Evolutionary conservation across 371 early-diverging fungal species (phyloP), one percentile per base, ranked within the genome.

Genomic region (Rhizopus stolonifer): DNA sequence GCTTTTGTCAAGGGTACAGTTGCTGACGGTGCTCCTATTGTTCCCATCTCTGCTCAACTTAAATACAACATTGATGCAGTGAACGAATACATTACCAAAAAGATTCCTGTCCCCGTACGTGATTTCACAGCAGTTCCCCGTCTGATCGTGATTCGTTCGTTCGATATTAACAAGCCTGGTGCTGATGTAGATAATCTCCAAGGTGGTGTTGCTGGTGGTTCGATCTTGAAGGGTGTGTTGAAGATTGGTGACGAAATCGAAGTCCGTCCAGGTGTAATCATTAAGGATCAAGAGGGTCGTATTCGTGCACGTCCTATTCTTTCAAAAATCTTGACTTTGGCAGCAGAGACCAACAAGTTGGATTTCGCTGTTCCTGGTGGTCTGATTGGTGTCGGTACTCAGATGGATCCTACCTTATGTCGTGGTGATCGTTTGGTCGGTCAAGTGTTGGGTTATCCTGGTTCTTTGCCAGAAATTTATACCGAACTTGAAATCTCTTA

Each of bases 131-230:
- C 94, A 19, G 87, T 88, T 48, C 96, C 99, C 34, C 86, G 91
- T 52, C 83, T 99, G 64, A 96, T 99, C 68, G 97, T 99, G 56
- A 99, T 99, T 66, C 93, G 99, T 70, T 95, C 96, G 24, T 99
- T 99, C 68, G 99, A 99, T 81, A 95, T 99, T 64, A 99, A 99
- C 84, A 98, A 98, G 81, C 99, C 99, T 29, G 99, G 99, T 68
- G 88, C 94, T 38, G 94, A 94, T 67, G 89, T 97, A 25, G 84
- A 86, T 13, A 86, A 96, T 29, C 85, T 99, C 53, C 90, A 90
- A 73, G 99, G 99, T 72, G 99, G 99, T 70, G 99, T 99, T 65
- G 99, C 99, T 59, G 99, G 99, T 80, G 99, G 99, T 32, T 93
- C 93, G 54, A 95, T 99, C 64, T 81, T 99, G 53, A 86, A 85